Evolutionary conservation across 2,329 filamentous ascomycete species (phyloP).

Genomic region (Trichoderma arundinaceum): DNA sequence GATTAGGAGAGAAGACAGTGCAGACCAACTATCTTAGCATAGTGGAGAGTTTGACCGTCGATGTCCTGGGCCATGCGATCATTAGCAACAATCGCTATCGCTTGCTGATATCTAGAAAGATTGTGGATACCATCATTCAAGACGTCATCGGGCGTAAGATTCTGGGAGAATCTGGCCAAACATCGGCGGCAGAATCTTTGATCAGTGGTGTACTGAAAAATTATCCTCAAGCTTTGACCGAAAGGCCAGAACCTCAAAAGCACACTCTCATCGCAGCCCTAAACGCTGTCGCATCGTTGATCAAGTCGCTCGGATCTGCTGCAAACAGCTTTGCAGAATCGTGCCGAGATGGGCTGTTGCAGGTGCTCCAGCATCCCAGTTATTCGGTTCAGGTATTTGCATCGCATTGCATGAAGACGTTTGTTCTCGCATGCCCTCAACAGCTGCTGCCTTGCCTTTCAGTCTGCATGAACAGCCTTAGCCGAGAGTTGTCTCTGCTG

Average conservation of each 20-base stretch:
- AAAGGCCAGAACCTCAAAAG: constrained; percentile 87
- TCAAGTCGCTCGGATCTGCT: constrained; percentile 81
- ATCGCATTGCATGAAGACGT: constrained; percentile 82
- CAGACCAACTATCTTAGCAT: constrained; percentile 84
- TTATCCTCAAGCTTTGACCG: constrained; percentile 87
- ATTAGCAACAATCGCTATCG: constrained; percentile 87
- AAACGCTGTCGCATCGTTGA: constrained; percentile 78
- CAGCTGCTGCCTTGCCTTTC: constrained; percentile 90
- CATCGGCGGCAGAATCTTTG: constrained; percentile 78
- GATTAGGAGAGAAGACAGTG: constrained; percentile 80
- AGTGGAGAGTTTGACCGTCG: constrained; percentile 77
- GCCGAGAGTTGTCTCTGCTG: constrained; percentile 80
- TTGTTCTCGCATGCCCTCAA: constrained; percentile 89
- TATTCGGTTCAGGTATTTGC: constrained; percentile 95
- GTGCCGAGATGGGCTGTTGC: constrained; percentile 84
- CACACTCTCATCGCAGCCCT: constrained; percentile 80
- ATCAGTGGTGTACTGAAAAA: constrained; percentile 92
- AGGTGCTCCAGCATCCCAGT: constrained; percentile 91
- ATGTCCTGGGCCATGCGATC: constrained; percentile 76
- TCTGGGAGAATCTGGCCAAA: constrained; percentile 86
- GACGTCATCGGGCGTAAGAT: constrained; percentile 81
- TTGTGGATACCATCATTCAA: constrained; percentile 82
- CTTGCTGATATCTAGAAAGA: constrained; percentile 81
- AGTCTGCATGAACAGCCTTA: constrained; percentile 95
- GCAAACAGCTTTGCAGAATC: constrained; percentile 77